Evolutionary conservation across 139 green algal genomes (phyloP), one percentile per base, ranked within the genome.

Genomic region (Penium margaritaceum): DNA sequence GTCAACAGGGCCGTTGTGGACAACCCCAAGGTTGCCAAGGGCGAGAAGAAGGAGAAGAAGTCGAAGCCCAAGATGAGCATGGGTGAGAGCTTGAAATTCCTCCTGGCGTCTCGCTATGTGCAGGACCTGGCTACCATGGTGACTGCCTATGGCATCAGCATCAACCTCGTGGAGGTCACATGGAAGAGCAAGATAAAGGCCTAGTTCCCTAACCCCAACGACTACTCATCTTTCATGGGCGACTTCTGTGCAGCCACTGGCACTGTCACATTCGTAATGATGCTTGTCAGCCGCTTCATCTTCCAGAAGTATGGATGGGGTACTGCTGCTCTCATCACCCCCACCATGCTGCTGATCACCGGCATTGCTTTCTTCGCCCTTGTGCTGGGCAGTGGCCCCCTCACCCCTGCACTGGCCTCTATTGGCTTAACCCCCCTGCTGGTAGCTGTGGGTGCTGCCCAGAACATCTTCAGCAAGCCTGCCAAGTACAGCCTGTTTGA

Each of bases 151-250:
- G 93, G 93, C 76, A 95, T 98, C 79, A 94, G 85, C 77, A 98
- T 98, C 85, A 98, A 98, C 89, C 82, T 98, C 85, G 93, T 98
- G 53, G 93, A 98, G 88, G 93, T 98, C 43, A 98, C 93, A 33
- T 98, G 93, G 93, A 98, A 98, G 89, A 87, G 85, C 82, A 97
- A 98, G 88, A 91, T 98, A 81, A 98, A 98, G 91, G 89, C 88
- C 5, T 93, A 91, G 74, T 81, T 72, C 67, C 74, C 74, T 27
- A 81, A 81, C 33, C 74, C 74, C 34, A 78, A 81, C 21, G 74
- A 81, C 43, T 81, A 78, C 74, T 78, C 67, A 24, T 4, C 67
- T n/a, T 78, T 81, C 19, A 81, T 81, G 74, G 74, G 74, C 55
- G 67, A 81, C 61, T 92, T 94, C 83, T 92, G 86, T 2, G 70